Evolutionary conservation across 345 rosid species (phyloP), one percentile per base, ranked within the genome.

Genomic region (Salix brachista): DNA sequence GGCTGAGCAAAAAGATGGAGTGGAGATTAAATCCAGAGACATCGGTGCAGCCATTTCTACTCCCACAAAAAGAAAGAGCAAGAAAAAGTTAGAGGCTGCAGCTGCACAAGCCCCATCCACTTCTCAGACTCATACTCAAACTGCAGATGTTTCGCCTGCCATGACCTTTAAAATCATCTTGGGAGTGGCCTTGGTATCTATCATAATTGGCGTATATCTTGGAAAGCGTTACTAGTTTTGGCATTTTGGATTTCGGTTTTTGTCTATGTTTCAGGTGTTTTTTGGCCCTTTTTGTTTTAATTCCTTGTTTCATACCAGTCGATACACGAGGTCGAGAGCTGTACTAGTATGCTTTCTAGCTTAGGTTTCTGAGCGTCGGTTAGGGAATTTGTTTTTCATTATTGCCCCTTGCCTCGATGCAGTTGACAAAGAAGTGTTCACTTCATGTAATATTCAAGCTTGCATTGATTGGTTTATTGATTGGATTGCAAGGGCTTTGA

Each of bases 51-150:
- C 84, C 8, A 37, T 87, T 76, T 79, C 96, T 0, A 80, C 92
- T 81, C 95, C 97, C 12, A 65, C 88, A 2, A 92, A 90, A 80
- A 85, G 98, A 73, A 93, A 88, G 86, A 87, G 90, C 79, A 96
- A 86, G 90, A 91, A 90, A 72, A 96, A 88, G 88, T 75, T 78
- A 34, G 96, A 92, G 50, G 83, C 86, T 25, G 48, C 88, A 50
- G 67, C 89, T 56, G 75, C 87, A 21, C 78, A 58, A 61, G 37
- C 87, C 28, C 81, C 90, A 4, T 72, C 95, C 37, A 78, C 90
- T 1, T 46, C 80, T 6, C 83, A 79, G 23, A 75, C 77, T 17
- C 75, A 71, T 71, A 73, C 84, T 41, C 88, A 83, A 71, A 78
- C 80, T 17, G 58, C 78, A 0, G 77, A 80, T 32, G 79, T 42